Evolutionary conservation across 108 stramenopile species (phyloP), one percentile per base, ranked within the genome.

Genomic region (Pseudonitzschia delicatissima): DNA sequence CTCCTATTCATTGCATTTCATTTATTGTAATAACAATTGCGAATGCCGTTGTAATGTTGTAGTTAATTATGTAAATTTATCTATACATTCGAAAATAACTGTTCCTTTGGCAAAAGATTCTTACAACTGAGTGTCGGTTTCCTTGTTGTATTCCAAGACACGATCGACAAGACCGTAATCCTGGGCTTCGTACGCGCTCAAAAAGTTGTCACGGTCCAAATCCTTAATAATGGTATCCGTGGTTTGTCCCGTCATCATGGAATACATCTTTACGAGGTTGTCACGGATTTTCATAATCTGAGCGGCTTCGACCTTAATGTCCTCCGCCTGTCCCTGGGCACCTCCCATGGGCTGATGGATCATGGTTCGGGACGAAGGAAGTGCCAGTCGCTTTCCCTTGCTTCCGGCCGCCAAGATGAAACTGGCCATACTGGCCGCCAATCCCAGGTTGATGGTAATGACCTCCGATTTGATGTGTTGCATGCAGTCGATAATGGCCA

Each of bases 261-360:
- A 81, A 74, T 97, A 97, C 95, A 97, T 96, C 69, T 93, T 92
- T 47, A 97, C 96, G 66, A 98, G 77, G 76, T 97, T 97, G 82
- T 98, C 96, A 28, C 96, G 89, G 72, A 98, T 97, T 42, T 91
- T 85, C 94, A 98, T 91, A 76, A 98, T 96, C 79, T 98, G 96
- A 8, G 93, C 84, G 9, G 98, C 98, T 80, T 98, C 96, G 20
- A 95, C 93, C 76, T 97, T 96, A 77, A 98, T 97, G 80, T 98
- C 98, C 76, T 97, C 93, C 4, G 98, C 96, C 69, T 98, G 98
- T 40, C 96, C 98, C 78, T 90, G 95, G 3, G 98, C 98, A n/a
- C 96, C 96, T 33, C 98, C 98, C 96, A 95, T 95, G 63, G 98
- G 98, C 77, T 98, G 98, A 86, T 98, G 98, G 79, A 98, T 97